Evolutionary conservation across 2,329 filamentous ascomycete species (phyloP).

Genomic region (Diaporthe sp.): DNA sequence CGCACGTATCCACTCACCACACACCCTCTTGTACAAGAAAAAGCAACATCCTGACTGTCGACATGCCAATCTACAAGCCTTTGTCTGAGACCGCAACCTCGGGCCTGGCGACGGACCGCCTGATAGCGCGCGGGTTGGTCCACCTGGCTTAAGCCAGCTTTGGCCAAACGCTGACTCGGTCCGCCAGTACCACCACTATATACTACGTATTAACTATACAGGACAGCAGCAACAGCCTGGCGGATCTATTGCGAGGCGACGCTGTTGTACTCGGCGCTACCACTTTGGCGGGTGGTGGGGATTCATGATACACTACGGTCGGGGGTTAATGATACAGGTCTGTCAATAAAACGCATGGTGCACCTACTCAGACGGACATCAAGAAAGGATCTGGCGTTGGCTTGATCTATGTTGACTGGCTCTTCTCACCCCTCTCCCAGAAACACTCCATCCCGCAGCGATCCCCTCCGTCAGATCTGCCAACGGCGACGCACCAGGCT

Average conservation of each 20-base stretch:
- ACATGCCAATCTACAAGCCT: constrained; percentile 31
- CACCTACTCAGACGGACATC: not conserved
- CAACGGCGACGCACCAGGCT: constrained; percentile 9
- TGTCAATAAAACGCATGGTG: constrained; percentile 14
- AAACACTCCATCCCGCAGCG: constrained; percentile 15
- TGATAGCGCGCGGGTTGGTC: constrained; percentile 29
- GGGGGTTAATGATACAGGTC: not conserved
- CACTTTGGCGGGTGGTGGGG: constrained; percentile 13
- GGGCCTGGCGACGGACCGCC: constrained; percentile 34
- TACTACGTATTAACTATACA: not conserved
- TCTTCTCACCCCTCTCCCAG: not conserved
- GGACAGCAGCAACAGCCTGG: not conserved
- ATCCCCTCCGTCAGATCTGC: constrained; percentile 12
- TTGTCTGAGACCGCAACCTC: constrained; percentile 35
- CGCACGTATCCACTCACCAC: constrained; percentile 19
- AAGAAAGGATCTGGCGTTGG: not conserved
- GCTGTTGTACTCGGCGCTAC: constrained; percentile 35
- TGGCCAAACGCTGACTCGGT: constrained; percentile 36
- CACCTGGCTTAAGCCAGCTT: constrained; percentile 22
- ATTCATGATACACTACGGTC: not conserved
- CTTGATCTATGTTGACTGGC: not conserved
- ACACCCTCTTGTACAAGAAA: constrained; percentile 23
- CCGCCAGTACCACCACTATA: not conserved
- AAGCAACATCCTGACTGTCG: constrained; percentile 27
- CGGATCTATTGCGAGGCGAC: constrained; percentile 11